These are phyloP conservation scores for Scortechinia acanthostroma DNA, from an alignment of 2,329 filamentous ascomycete genomes.

Conservation along the genomic window DNA sequence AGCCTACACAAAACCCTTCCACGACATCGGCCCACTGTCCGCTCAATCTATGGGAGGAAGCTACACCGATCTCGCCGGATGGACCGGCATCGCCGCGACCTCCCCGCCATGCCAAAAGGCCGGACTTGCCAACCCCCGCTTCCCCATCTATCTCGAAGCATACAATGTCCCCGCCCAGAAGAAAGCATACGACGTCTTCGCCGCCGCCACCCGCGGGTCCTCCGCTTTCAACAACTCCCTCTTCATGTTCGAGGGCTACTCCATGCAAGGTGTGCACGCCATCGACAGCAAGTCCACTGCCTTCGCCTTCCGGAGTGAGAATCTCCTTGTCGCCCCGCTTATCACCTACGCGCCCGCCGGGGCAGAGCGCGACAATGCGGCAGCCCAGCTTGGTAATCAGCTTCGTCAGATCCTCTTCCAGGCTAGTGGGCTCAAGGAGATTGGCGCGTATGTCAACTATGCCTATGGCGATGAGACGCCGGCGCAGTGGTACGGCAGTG, in stretches of 20 bases:
- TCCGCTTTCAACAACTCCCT: constrained; percentile 26
- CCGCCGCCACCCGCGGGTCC: constrained; percentile 11
- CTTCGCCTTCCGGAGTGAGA: constrained; percentile 34
- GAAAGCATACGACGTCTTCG: constrained; percentile 21
- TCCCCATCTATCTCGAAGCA: constrained; percentile 30
- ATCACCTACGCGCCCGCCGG: constrained; percentile 23
- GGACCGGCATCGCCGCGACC: constrained; percentile 27
- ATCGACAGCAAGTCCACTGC: constrained; percentile 25
- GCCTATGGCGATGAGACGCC: constrained; percentile 35
- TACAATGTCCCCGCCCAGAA: constrained; percentile 22
- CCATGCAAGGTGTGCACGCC: constrained; percentile 30
- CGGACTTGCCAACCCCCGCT: constrained; percentile 27
- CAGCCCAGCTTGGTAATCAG: constrained; percentile 22
- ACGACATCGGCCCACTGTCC: constrained; percentile 26
- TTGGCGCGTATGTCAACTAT: constrained; percentile 40
- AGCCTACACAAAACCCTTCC: constrained; percentile 31
- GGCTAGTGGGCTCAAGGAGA: constrained; percentile 17
- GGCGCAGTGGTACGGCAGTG: constrained; percentile 35
- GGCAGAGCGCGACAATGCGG: constrained; percentile 18
- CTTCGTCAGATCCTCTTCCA: constrained; percentile 25
- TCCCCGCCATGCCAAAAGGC: constrained; percentile 30
- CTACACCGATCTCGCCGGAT: constrained; percentile 33
- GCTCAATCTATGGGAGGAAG: constrained; percentile 21
- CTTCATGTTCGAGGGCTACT: constrained; percentile 50
- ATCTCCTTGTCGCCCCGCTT: constrained; percentile 28